These are phyloP conservation scores for Trichosporon coremiiforme DNA, from an alignment of 1,284 basidiomycete genomes.

Conservation along the genomic window DNA sequence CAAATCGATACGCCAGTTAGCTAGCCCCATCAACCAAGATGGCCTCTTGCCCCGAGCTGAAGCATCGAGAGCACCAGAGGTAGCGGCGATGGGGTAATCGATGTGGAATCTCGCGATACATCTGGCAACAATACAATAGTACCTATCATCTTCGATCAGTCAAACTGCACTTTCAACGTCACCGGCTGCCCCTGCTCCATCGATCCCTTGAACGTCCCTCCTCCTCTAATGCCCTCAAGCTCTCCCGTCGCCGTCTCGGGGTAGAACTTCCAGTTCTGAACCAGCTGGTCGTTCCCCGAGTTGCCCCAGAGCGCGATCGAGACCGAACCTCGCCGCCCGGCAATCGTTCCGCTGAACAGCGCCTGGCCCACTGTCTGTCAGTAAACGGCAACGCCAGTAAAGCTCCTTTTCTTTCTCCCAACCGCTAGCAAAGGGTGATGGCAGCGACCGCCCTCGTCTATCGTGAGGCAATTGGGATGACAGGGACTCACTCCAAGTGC, in stretches of 20 bases:
- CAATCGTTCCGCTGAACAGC: not conserved
- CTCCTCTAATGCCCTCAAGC: not conserved
- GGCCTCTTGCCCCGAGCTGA: too few species aligned
- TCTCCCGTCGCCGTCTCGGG: conserved; percentile 3
- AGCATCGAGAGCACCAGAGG: not conserved
- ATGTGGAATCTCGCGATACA: not conserved
- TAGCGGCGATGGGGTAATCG: not conserved
- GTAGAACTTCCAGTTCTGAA: conserved; percentile 5
- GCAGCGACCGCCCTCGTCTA: too few species aligned
- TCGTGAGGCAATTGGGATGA: too few species aligned
- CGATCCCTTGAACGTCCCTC: conserved; percentile 5
- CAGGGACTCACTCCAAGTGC: conserved; percentile 7
- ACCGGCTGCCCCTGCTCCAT: conserved; percentile 12
- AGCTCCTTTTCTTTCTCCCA: too few species aligned
- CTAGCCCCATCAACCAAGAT: too few species aligned
- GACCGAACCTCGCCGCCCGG: not conserved
- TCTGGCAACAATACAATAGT: not conserved
- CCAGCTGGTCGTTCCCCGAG: not conserved
- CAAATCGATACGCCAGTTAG: too few species aligned
- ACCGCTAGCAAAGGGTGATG: too few species aligned
- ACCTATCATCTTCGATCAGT: not conserved
- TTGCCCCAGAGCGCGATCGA: conserved; percentile 1
- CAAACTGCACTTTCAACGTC: conserved; percentile 11
- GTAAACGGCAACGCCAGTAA: not conserved
- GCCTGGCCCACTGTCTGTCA: conserved; percentile 13